Conservation (phyloP, 2,329 filamentous ascomycete species). For the Botrytis elliptica region DNA sequence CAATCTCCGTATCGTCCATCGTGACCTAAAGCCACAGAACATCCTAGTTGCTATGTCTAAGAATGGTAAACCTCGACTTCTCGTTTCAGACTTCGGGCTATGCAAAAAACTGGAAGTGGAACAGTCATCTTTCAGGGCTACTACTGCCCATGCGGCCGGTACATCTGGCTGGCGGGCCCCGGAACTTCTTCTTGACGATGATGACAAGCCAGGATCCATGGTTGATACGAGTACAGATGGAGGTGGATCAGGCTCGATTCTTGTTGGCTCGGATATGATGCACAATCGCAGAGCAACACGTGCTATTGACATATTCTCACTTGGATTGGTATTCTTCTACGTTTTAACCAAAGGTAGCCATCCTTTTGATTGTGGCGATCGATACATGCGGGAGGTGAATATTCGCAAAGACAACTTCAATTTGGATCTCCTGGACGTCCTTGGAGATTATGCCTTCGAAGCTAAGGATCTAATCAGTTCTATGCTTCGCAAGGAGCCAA, state of each 20-base stretch:
- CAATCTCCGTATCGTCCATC: conserved; percentile 89
- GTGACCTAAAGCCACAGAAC: conserved; percentile 96
- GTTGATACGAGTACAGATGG: conserved; percentile 57
- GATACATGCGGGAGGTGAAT: conserved; percentile 95
- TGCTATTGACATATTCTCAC: conserved; percentile 94
- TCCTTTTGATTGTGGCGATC: conserved; percentile 90
- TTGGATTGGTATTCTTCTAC: conserved; percentile 98
- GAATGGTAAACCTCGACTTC: conserved; percentile 70
- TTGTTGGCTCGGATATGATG: conserved; percentile 57
- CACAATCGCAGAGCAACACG: conserved; percentile 80
- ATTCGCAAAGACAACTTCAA: conserved; percentile 87
- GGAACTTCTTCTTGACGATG: conserved; percentile 82
- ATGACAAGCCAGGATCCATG: conserved; percentile 53
- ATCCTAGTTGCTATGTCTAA: conserved; percentile 80
- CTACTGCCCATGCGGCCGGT: conserved; percentile 87
- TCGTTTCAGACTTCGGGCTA: conserved; percentile 96
- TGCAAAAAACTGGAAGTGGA: conserved; percentile 96
- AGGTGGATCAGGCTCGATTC: conserved; percentile 59
- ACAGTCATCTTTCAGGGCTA: conserved; percentile 91
- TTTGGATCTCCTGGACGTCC: conserved; percentile 65
- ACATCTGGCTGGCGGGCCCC: conserved; percentile 97
- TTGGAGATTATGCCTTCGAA: conserved; percentile 83
- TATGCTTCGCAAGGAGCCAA: conserved; percentile 65
- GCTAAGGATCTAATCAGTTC: conserved; percentile 81
- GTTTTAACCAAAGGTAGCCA: conserved; percentile 91